phyloP scores from a whole-genome alignment of 441 rosid species.

The Jatropha podagrica region DNA sequence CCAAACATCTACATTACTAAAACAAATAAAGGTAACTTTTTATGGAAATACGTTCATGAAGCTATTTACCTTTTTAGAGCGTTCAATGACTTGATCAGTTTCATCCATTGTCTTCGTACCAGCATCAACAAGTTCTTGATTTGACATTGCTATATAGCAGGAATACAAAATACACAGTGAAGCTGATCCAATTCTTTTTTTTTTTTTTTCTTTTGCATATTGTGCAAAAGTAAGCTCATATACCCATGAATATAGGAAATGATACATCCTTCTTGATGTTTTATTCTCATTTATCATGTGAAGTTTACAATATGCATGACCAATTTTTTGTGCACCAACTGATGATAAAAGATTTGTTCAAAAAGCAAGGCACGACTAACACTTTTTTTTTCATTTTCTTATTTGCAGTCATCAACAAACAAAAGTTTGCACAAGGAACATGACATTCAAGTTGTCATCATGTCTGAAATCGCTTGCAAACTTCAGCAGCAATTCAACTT shows the following conservation, averaged over 20 bases:
- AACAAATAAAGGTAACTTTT: conserved; percentile 15
- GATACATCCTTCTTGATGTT: background rate
- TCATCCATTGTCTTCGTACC: conserved; percentile 90
- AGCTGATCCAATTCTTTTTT: background rate
- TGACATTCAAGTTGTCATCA: background rate
- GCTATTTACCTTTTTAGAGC: conserved; percentile 73
- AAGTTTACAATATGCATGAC: background rate
- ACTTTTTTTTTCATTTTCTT: background rate
- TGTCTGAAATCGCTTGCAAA: background rate
- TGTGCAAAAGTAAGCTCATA: background rate
- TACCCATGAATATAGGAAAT: background rate
- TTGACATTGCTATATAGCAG: conserved; percentile 70
- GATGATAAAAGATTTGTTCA: background rate
- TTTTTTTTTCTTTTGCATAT: background rate
- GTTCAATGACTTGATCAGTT: conserved; percentile 95
- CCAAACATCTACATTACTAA: conserved; percentile 25
- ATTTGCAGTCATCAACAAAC: background rate
- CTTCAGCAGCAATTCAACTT: background rate
- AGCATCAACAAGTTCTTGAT: conserved; percentile 83
- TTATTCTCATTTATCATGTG: background rate
- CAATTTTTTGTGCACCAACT: background rate
- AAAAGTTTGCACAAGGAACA: background rate
- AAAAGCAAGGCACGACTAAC: background rate
- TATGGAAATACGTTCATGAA: conserved; percentile 15
- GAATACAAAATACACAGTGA: conserved; percentile 10